Evolutionary conservation across 805 yeast species (phyloP), one percentile per base, ranked within the genome.

Genomic region (Cyberlindnera euphorbiiphila): DNA sequence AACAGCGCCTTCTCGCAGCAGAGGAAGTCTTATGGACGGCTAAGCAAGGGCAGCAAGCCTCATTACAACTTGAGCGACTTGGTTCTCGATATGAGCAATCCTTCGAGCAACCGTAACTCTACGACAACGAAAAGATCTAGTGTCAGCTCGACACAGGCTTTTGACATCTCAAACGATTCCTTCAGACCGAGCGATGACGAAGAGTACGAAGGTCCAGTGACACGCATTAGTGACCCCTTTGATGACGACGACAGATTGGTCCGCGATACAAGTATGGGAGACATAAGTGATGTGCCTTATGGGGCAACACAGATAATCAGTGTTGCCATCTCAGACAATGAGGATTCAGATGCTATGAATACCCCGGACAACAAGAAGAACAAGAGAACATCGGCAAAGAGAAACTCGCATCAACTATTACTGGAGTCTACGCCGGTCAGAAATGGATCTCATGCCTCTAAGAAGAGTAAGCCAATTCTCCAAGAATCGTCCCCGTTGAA

Each of bases 161-260:
- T 51, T 32, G 56, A 54, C 25, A 54, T 54, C 7, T 54, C 59
- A 3, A 43, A 45, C 20, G 57, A 51, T 29, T 46, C 52, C 4
- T 42, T 51, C 43, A 51, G 47, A 30, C 17, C 52, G n/a, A 42
- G 49, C 30, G 52, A 53, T 24, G 53, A 45, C 27, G 53, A n/a
- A n/a, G n/a, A 49, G 28, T 39, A 31, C 18, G 49, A 45, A 3
- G 30, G 39, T 9, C 27, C 33, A 2, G 29, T 28, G 11, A 32
- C 24, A 22, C 34, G 28, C 25, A 17, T 18, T 6, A 21, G 25
- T 14, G 29, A 20, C 8, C 12, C 21, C 6, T 29, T n/a, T n/a
- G n/a, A 23, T 15, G 35, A 29, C 9, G 37, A 16, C 6, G 37
- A 31, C 10, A 42, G 29, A 14, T 27, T 31, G 2, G 48, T 39